Conservation (phyloP, 2,329 filamentous ascomycete genomes). For the Colletotrichum trifolii region DNA sequence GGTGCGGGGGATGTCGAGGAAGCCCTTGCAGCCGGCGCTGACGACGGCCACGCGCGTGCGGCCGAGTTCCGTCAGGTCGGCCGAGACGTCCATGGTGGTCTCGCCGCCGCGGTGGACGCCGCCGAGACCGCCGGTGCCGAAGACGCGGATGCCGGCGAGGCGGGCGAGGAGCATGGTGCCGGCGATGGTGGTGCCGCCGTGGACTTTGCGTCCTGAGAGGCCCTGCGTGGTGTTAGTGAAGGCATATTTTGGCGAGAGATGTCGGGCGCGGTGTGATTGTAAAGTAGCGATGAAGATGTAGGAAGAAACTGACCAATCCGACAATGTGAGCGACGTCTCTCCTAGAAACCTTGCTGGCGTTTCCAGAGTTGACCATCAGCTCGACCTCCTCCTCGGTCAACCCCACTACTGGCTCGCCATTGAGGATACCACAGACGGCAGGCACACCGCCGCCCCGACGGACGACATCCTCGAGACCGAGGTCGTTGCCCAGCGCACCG, state of each 20-base stretch:
- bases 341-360: conserved; percentile 84
- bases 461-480: conserved; percentile 82
- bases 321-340: conserved; percentile 86
- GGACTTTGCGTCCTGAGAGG: conserved; percentile 72
- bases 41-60: conserved; percentile 89
- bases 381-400: conserved; percentile 78
- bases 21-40: conserved; percentile 93
- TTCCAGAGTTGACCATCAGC: conserved; percentile 73
- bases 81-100: conserved; percentile 90
- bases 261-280: conserved; percentile 4
- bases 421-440: conserved; percentile 89
- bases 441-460: conserved; percentile 85
- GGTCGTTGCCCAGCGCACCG: conserved; percentile 79
- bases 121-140: conserved; percentile 93
- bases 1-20: conserved; percentile 90
- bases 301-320: conserved; percentile 71
- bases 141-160: conserved; percentile 88
- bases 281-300: background rate
- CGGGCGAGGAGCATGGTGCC: conserved; percentile 92
- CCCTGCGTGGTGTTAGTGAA: conserved; percentile 55
- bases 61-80: conserved; percentile 93
- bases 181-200: conserved; percentile 93
- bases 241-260: background rate
- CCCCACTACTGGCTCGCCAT: conserved; percentile 85
- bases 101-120: conserved; percentile 93